These are phyloP conservation scores for Mycena citricolor DNA, from an alignment of 1,284 basidiomycete genomes.

Conservation along the genomic window DNA sequence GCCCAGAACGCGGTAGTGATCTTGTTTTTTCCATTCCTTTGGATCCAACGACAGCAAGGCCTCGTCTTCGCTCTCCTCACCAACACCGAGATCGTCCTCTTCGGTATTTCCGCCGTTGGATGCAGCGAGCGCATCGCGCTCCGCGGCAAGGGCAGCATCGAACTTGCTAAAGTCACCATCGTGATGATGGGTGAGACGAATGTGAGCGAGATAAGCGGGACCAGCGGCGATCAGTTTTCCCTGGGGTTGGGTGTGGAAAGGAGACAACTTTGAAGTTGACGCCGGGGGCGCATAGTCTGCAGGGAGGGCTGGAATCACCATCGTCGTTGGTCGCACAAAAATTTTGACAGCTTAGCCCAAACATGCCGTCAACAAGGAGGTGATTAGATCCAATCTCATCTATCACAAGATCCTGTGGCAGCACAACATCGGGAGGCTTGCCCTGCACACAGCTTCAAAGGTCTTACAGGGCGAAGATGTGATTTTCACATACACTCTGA, in stretches of 20 bases:
- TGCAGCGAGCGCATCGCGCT: slow-evolving; percentile 51
- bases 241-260: slow-evolving; percentile 9
- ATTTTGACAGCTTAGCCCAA: too few relatives aligned
- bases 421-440: too few relatives aligned
- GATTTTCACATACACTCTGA: too few relatives aligned
- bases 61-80: slow-evolving; percentile 84
- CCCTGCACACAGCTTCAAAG: too few relatives aligned
- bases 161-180: slow-evolving; percentile 72
- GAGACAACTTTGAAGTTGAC: slow-evolving; percentile 22
- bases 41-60: slow-evolving; percentile 82
- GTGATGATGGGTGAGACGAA: slow-evolving; percentile 73
- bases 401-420: too few relatives aligned
- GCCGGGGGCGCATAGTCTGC: slow-evolving; percentile 14
- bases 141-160: slow-evolving; percentile 40
- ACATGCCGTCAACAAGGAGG: too few relatives aligned
- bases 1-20: slow-evolving; percentile 96
- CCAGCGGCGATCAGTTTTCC: slow-evolving; percentile 74
- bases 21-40: slow-evolving; percentile 99
- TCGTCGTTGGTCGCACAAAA: slow-evolving; percentile 1
- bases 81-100: slow-evolving; percentile 85
- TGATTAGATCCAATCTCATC: too few relatives aligned
- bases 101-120: slow-evolving; percentile 56
- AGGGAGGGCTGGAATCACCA: slow-evolving; percentile 18
- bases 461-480: too few relatives aligned
- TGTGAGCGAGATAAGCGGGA: slow-evolving; percentile 79